Evolutionary conservation across 2,329 filamentous ascomycete species (phyloP), one percentile per base, ranked within the genome.

Genomic region (Lecanicillium sp.): DNA sequence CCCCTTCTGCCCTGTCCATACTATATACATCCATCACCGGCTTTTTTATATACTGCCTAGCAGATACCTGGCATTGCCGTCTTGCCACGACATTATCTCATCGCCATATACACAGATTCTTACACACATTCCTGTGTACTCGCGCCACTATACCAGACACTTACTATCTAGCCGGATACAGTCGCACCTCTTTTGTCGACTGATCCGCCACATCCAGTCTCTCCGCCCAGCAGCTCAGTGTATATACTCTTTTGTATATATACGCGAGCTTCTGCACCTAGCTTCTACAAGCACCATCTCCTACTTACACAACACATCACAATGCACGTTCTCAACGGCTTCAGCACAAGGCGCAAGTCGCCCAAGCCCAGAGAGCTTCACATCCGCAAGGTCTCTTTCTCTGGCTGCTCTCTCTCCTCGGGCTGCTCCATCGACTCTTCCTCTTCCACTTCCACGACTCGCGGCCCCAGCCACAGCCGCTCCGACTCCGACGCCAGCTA

Each of bases 371-470:
- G 64, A 40, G 61, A 67, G 45, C 61, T 69, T 20, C 64, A 67
- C 51, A 68, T 69, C 49, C 65, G 67, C 58, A 69, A 69, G 57
- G 55, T 69, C 40, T 69, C 66, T 37, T 66, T 68, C 55, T 68
- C 67, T 15, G 67, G 66, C 52, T 65, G 60, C 45, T 68, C 66
- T 1, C 62, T 68, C 47, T 64, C 62, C 7, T 65, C 62, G 6
- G 65, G 58, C 52, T 62, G 63, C 57, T 68, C 66, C 36, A 59
- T 62, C 36, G 58, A 58, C 19, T 59, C 57, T 14, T 51, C 59
- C 23, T 60, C 62, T 40, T 62, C 62, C 17, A 58, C 60, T n/a
- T 58, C 60, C 49, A 54, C 38, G 49, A 54, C 36, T 19, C 51
- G 52, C 4, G 44, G 44, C 11, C 56, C 54, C 29, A 55, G 53